Evolutionary conservation across 108 stramenopile genomes (phyloP), one percentile per base, ranked within the genome.

Genomic region (Skeletonema tropicum): DNA sequence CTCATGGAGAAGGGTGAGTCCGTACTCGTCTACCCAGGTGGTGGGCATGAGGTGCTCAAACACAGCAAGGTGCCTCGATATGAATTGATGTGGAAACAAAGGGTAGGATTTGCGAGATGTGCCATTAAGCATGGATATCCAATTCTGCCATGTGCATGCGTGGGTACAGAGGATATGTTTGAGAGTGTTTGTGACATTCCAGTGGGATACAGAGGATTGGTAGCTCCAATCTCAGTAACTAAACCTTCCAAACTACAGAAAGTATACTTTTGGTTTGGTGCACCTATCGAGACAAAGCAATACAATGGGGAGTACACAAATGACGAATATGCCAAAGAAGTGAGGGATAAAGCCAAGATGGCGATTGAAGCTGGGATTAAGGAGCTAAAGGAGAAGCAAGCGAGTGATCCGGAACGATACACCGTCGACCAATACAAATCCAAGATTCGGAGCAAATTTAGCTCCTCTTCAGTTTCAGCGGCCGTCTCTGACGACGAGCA

Each of bases 111-210:
- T 68, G 73, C 73, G 12, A 31, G 73, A 31, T 57, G 45, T 31
- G 73, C 73, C 0, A 74, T 74, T 26, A 74, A 74, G 15, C 73
- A 74, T 68, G 73, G 73, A 7, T 74, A 74, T 68, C 66, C 65
- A 10, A 74, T 74, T 17, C n/a, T 74, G 13, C 73, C 73, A 7
- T 68, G 66, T 29, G 73, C 73, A 7, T 68, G 73, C 13, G 73
- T 74, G n/a, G 73, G 73, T 12, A 57, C 52, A 10, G 73, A 74
- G 41, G 73, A 74, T 15, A 74, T 74, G 73, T 68, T 74, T 68
- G 66, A 57, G 15, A 55, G 17, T 5, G 9, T 74, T 21, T 66
- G 29, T 19, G 73, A 74, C 59, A 58, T 67, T 17, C 66, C 66
- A 26, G 57, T 52, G 0, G 66, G 66, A 2, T 67, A 67, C 66